Evolutionary conservation across 1,139 yeast genomes (phyloP).

Genomic region (Kodamaea alishanica): DNA sequence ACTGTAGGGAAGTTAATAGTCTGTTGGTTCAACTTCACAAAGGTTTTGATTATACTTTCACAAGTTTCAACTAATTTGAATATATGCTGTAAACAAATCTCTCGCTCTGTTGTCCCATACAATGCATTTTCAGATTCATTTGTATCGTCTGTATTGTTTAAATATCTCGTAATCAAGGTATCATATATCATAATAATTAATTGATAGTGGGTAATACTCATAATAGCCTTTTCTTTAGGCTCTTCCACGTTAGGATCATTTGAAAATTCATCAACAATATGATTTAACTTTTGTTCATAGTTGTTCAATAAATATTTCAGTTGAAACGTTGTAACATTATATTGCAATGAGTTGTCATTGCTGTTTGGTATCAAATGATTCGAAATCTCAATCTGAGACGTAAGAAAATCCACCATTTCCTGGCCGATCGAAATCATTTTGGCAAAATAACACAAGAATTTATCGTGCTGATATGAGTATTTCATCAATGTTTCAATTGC

Average conservation of each 20-base stretch:
- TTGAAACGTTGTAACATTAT: constrained; percentile 4
- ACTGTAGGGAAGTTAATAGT: constrained; percentile 49
- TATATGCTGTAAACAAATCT: constrained; percentile 32
- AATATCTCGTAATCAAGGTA: constrained; percentile 22
- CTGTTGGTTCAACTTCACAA: constrained; percentile 35
- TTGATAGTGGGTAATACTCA: constrained; percentile 33
- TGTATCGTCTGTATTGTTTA: constrained; percentile 1
- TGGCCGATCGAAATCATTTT: constrained; percentile 41
- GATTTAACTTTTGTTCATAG: constrained; percentile 23
- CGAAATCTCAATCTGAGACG: constrained; percentile 7
- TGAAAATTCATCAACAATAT: constrained; percentile 21
- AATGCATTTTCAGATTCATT: neutral
- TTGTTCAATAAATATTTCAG: constrained; percentile 12
- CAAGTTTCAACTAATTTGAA: constrained; percentile 40
- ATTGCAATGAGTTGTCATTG: neutral
- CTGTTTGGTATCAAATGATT: too few relatives aligned
- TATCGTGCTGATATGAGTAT: constrained; percentile 27
- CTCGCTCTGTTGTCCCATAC: constrained; percentile 4
- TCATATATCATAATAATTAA: constrained; percentile 48
- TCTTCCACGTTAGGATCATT: constrained; percentile 7
- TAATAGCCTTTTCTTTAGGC: constrained; percentile 26
- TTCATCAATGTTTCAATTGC: constrained; percentile 31
- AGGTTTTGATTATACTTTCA: constrained; percentile 43
- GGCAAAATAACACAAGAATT: constrained; percentile 37
- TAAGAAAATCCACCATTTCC: constrained; percentile 35